phyloP scores from a whole-genome alignment of 768 basidiomycete genomes.

The Macrolepiota albuminosa region DNA sequence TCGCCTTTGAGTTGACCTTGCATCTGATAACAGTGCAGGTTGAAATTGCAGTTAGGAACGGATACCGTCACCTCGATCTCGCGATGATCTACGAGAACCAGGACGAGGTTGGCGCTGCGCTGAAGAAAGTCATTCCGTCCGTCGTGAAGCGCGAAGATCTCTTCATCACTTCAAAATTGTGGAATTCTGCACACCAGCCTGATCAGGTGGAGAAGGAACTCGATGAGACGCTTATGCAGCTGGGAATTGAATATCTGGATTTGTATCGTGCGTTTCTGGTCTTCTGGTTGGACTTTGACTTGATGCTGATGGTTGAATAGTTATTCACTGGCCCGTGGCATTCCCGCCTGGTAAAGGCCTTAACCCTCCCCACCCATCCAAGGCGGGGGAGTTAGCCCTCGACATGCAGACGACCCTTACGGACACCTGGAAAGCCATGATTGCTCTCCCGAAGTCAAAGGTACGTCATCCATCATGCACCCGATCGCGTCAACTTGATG shows the following conservation, averaged over 20 bases:
- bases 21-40: slow-evolving; percentile 39
- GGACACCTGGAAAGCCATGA: slow-evolving; percentile 82
- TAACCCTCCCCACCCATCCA: slow-evolving; percentile 44
- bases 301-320: slow-evolving; percentile 26
- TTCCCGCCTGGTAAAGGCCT: slow-evolving; percentile 57
- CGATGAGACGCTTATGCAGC: slow-evolving; percentile 67
- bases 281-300: neutral
- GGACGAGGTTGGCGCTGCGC: slow-evolving; percentile 66
- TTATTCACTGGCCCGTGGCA: slow-evolving; percentile 77
- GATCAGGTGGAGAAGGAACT: slow-evolving; percentile 67
- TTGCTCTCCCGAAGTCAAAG: slow-evolving; percentile 67
- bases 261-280: slow-evolving; percentile 55
- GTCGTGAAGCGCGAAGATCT: slow-evolving; percentile 79
- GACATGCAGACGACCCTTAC: slow-evolving; percentile 58
- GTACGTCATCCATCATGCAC: slow-evolving; percentile 24
- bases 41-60: slow-evolving; percentile 66
- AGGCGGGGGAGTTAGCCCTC: slow-evolving; percentile 43
- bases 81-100: slow-evolving; percentile 81
- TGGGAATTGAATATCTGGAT: slow-evolving; percentile 75
- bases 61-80: slow-evolving; percentile 83
- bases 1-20: neutral
- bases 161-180: slow-evolving; percentile 79
- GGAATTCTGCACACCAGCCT: slow-evolving; percentile 72
- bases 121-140: slow-evolving; percentile 72
- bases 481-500: neutral